These are phyloP conservation scores for Camellia sinensis DNA, from an alignment of 148 eudicot genomes.

Conservation along the genomic window DNA sequence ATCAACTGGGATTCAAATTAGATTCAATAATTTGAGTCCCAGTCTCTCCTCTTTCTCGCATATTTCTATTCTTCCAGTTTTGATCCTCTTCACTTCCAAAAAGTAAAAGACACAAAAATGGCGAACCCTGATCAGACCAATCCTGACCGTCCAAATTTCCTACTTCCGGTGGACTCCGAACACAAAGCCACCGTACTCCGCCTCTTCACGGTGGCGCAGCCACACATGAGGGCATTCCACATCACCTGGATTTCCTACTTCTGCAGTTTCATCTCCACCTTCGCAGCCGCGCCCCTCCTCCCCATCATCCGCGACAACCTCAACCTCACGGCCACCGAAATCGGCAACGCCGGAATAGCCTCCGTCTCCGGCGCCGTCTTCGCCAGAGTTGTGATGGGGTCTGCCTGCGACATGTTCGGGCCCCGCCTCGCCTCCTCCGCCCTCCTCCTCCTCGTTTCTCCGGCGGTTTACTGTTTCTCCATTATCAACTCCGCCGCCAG, in stretches of 20 bases:
- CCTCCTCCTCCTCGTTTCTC: constrained; percentile 55
- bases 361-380: constrained; percentile 78
- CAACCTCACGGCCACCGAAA: constrained; percentile 56
- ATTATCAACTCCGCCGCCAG: constrained; percentile 24
- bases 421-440: constrained; percentile 71
- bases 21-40: neutral
- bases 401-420: constrained; percentile 74
- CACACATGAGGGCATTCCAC: constrained; percentile 89
- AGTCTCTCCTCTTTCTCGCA: no score
- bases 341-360: constrained; percentile 84
- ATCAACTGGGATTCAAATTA: no score
- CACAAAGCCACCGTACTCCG: constrained; percentile 61
- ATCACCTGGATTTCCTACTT: constrained; percentile 83
- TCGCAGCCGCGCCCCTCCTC: constrained; percentile 81
- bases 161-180: constrained; percentile 65
- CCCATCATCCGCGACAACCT: constrained; percentile 80
- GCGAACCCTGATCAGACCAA: neutral
- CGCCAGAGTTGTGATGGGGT: constrained; percentile 74
- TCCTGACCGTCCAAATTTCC: constrained; percentile 24
- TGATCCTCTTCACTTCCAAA: neutral
- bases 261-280: constrained; percentile 70
- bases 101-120: neutral
- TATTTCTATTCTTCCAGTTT: neutral
- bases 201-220: constrained; percentile 49
- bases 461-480: constrained; percentile 62